Percentiles rank a stretch among this genome's conserved stretches.
These are phyloP conservation scores for Trifolium pratense DNA, from an alignment of 306 rosid genomes.

Conservation along the genomic window DNA sequence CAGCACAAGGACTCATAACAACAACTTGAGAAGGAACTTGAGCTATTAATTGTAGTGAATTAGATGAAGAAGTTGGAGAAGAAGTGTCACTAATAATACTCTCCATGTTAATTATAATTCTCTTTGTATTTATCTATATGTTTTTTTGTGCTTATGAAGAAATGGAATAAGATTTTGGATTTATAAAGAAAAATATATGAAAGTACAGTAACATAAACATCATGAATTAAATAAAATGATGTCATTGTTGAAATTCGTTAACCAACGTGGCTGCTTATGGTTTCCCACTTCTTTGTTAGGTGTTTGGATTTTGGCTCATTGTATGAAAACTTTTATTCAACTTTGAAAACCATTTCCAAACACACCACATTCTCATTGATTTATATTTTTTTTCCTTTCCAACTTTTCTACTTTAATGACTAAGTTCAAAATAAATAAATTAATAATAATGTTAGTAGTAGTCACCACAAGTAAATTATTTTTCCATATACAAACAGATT, in stretches of 20 bases:
- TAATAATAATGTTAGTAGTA: background rate
- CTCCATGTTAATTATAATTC: conserved; percentile 52
- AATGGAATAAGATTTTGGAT: conserved; percentile 15
- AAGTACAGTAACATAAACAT: background rate
- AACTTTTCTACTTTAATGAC: conserved; percentile 10
- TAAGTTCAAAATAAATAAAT: background rate
- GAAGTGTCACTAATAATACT: conserved; percentile 42
- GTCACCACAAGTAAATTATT: conserved; percentile 3
- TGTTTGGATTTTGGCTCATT: conserved; percentile 50
- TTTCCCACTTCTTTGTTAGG: conserved; percentile 56
- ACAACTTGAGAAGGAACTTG: conserved; percentile 31
- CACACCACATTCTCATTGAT: conserved; percentile 1
- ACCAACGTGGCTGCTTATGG: conserved; percentile 49
- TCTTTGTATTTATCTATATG: conserved; percentile 17
- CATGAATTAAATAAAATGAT: conserved; percentile 37
- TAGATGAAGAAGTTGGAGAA: conserved; percentile 46
- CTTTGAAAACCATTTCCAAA: conserved; percentile 43
- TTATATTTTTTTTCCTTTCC: background rate
- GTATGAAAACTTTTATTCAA: conserved; percentile 51
- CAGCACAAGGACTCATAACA: conserved; percentile 86
- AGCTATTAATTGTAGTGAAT: conserved; percentile 11
- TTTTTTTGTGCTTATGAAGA: conserved; percentile 11
- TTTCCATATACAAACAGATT: conserved; percentile 12
- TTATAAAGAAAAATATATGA: conserved; percentile 43
- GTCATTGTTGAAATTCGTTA: conserved; percentile 46